Base-by-base conservation (phyloP, 768 basidiomycete genomes). In the Leucocoprinus leucothites region DNA sequence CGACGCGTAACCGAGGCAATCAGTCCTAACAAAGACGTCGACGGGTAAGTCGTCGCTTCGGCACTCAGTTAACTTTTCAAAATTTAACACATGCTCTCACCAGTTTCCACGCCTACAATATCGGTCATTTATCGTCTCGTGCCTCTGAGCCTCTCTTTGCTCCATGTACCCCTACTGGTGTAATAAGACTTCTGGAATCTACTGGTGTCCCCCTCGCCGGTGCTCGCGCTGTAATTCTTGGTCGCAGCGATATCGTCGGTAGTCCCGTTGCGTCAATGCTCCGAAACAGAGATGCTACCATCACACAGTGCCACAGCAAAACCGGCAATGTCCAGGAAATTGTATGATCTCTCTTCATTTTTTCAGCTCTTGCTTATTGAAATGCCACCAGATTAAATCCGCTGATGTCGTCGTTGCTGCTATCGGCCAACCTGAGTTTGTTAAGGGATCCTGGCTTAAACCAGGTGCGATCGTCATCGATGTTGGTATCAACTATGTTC, bases 21-120 rank as follows among this genome's bases (percentile, higher is more conserved):
- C 57, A 89, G 85, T 57, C 93, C 94, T 16, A 82, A 87, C 68
- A 99, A 99, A 74, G 97, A 99, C 63, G 89, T 99, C 57, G 97
- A 99, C 70, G 97, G 94, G 92, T 94, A 43, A n/a, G 63, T 70
- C 46, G 38, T 44, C 21, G 49, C 53, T 41, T 45, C 14, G 40
- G 48, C 36, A 18, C 44, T 34, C 6, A 34, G 31, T 19, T 18
- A 24, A 31, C 40, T n/a, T 38, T 35, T n/a, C 28, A 28, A 35
- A 35, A 28, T 36, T 51, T 47, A 45, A 24, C 55, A 28, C 35
- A n/a, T 53, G 21, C 42, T 35, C 31, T 40, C 3, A 38, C 9
- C 57, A 94, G 96, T 24, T 99, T 99, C 79, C 94, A 98, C 74
- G 94, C 96, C 3, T 95, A 96, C 72, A 99, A 98, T 71, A 97